Evolutionary conservation across 176 grass and related monocot species (phyloP).

Genomic region (Calamus simplicifolius): DNA sequence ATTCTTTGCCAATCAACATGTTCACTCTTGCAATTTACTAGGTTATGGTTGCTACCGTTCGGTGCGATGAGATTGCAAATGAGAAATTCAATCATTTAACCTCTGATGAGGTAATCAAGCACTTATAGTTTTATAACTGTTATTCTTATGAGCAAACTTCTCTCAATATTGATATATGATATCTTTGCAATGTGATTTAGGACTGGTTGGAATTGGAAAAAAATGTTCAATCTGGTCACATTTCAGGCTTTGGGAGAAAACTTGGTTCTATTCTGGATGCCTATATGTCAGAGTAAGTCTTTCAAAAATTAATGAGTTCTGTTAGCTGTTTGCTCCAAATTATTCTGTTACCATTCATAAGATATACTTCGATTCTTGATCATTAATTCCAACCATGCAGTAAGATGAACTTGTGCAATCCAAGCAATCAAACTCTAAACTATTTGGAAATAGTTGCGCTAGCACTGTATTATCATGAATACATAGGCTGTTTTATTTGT

Average conservation of each 20-base stretch:
- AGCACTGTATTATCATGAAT: too few species aligned
- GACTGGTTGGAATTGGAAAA: constrained; percentile 68
- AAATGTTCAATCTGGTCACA: constrained; percentile 45
- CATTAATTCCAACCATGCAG: too few species aligned
- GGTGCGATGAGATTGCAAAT: constrained; percentile 87
- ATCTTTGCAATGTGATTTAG: constrained; percentile 14
- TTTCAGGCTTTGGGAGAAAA: constrained; percentile 56
- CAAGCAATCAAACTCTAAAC: too few species aligned
- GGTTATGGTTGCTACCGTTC: constrained; percentile 96
- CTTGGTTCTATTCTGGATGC: constrained; percentile 54
- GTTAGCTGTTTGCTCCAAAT: too few species aligned
- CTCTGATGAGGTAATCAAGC: constrained; percentile 53
- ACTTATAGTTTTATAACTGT: too few species aligned
- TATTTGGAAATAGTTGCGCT: too few species aligned
- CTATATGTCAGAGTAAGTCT: constrained; percentile 66
- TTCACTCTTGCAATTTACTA: constrained; percentile 22
- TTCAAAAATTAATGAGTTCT: background rate
- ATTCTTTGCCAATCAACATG: too few species aligned
- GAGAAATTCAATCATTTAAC: constrained; percentile 61
- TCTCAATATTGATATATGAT: background rate
- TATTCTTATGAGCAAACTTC: too few species aligned
- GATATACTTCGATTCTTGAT: too few species aligned
- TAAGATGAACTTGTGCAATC: too few species aligned
- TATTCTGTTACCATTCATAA: too few species aligned
- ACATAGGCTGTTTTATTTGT: too few species aligned